Conservation (phyloP, 2,329 filamentous ascomycete species). For the Monosporascus cannonballus region DNA sequence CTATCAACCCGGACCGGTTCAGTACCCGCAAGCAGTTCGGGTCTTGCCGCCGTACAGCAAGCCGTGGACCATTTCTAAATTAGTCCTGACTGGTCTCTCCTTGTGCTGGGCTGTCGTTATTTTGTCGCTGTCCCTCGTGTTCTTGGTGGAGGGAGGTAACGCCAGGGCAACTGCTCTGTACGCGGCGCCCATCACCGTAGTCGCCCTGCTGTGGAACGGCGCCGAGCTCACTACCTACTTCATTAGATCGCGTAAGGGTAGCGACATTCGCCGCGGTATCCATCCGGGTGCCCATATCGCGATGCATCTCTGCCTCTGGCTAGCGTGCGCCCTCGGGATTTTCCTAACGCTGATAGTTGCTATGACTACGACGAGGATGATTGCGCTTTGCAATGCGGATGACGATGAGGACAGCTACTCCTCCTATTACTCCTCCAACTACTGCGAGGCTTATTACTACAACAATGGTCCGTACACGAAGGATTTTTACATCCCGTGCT, state of each 20-base stretch:
- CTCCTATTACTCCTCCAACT: conserved; percentile 2
- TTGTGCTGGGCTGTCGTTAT: conserved; percentile 17
- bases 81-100: conserved; percentile 16
- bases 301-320: conserved; percentile 22
- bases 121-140: conserved; percentile 15
- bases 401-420: conserved; percentile 2
- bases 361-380: not conserved
- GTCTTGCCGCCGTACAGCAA: conserved; percentile 15
- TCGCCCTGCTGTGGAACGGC: conserved; percentile 21
- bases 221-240: conserved; percentile 23
- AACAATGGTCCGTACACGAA: conserved; percentile 1
- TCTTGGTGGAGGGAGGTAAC: conserved; percentile 8
- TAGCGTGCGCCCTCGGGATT: conserved; percentile 17
- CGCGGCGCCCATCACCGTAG: conserved; percentile 15
- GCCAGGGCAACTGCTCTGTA: conserved; percentile 7
- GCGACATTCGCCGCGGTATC: conserved; percentile 19
- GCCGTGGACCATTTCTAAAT: conserved; percentile 17
- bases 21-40: conserved; percentile 16
- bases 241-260: conserved; percentile 13
- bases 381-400: conserved; percentile 1
- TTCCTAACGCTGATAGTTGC: conserved; percentile 11
- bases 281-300: conserved; percentile 25
- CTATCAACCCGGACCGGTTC: conserved; percentile 11
- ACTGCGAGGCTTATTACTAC: conserved; percentile 11
- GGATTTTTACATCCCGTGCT: conserved; percentile 29